A percentile compares a stretch with the other conserved stretches of the same genome.
Evolutionary conservation across 352 stramenopile species (phyloP).

Genomic region (Pythium monospermum): DNA sequence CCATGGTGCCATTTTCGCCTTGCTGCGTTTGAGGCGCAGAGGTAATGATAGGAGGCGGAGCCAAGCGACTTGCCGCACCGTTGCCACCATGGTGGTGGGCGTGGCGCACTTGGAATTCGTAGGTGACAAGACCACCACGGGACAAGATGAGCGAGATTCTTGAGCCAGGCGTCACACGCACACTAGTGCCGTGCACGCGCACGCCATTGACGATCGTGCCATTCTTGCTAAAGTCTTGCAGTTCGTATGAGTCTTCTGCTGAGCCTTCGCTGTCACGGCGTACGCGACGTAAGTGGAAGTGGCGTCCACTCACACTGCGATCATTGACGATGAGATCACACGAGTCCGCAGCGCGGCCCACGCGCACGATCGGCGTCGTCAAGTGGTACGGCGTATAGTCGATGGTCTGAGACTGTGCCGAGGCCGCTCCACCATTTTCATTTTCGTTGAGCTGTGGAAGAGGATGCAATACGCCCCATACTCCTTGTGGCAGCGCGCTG

Average conservation of each 20-base stretch:
- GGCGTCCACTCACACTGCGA: slow-evolving; percentile 77
- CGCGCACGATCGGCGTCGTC: slow-evolving; percentile 62
- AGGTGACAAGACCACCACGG: slow-evolving; percentile 75
- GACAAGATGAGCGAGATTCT: slow-evolving; percentile 85
- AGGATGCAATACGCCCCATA: slow-evolving; percentile 68
- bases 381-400: slow-evolving; percentile 62
- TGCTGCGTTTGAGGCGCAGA: slow-evolving; percentile 25
- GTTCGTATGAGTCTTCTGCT: slow-evolving; percentile 62
- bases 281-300: slow-evolving; percentile 77
- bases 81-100: neutral
- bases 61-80: slow-evolving; percentile 11
- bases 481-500: slow-evolving; percentile 41
- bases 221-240: slow-evolving; percentile 89
- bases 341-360: slow-evolving; percentile 74
- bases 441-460: slow-evolving; percentile 69
- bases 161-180: slow-evolving; percentile 61
- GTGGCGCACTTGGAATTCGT: slow-evolving; percentile 76
- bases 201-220: slow-evolving; percentile 88
- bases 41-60: slow-evolving; percentile 53
- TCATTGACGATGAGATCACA: slow-evolving; percentile 88
- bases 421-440: slow-evolving; percentile 27
- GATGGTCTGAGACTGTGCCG: slow-evolving; percentile 17
- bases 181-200: slow-evolving; percentile 71
- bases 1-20: slow-evolving; percentile 35
- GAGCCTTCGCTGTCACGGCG: slow-evolving; percentile 40